These are phyloP conservation scores for Yamadazyma spencermartinsiae DNA, from an alignment of 1,139 yeast genomes.

Conservation along the genomic window DNA sequence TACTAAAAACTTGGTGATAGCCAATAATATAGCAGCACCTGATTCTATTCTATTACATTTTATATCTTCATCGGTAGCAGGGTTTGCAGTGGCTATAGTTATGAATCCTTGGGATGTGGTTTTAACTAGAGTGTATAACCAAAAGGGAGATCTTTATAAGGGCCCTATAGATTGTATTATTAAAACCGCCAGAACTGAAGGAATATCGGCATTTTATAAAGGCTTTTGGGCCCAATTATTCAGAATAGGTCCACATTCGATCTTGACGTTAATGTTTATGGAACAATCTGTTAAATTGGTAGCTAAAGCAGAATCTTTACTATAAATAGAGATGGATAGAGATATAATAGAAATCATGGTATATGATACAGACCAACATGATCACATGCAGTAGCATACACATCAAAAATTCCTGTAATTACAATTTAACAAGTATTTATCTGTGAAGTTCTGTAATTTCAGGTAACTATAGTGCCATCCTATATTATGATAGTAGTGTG, in stretches of 20 bases:
- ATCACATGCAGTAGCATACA: too few species aligned
- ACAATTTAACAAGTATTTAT: too few species aligned
- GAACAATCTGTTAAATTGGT: slow-evolving; percentile 82
- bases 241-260: slow-evolving; percentile 94
- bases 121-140: slow-evolving; percentile 91
- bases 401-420: too few species aligned
- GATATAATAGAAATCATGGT: neutral
- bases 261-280: slow-evolving; percentile 88
- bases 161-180: slow-evolving; percentile 87
- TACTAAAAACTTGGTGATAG: slow-evolving; percentile 60
- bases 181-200: slow-evolving; percentile 82
- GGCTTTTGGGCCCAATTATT: slow-evolving; percentile 92
- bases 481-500: neutral
- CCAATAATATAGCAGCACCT: slow-evolving; percentile 48
- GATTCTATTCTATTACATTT: slow-evolving; percentile 76
- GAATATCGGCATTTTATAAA: slow-evolving; percentile 84
- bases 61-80: slow-evolving; percentile 74
- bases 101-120: slow-evolving; percentile 98
- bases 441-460: too few species aligned
- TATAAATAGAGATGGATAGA: slow-evolving; percentile 5
- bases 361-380: neutral
- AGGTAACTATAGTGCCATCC: too few species aligned
- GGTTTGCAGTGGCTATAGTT: slow-evolving; percentile 88
- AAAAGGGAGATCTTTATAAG: slow-evolving; percentile 79
- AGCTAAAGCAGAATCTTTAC: slow-evolving; percentile 22